These are phyloP conservation scores for Pichia eremophila DNA, from an alignment of 805 yeast species.

Conservation along the genomic window DNA sequence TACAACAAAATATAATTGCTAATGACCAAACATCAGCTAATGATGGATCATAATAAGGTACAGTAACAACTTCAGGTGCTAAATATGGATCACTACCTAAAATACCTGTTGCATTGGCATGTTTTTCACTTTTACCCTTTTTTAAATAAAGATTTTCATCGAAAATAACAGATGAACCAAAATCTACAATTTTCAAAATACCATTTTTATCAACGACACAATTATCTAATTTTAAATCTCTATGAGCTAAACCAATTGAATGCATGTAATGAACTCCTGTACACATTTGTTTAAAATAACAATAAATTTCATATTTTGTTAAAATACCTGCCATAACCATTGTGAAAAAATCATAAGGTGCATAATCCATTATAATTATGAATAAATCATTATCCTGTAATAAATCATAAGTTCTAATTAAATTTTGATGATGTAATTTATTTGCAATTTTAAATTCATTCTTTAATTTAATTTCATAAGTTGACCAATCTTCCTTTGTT, in stretches of 20 bases:
- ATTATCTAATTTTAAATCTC: slow-evolving; percentile 88
- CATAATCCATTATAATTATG: slow-evolving; percentile 85
- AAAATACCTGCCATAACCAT: slow-evolving; percentile 84
- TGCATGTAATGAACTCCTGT: slow-evolving; percentile 73
- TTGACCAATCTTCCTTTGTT: slow-evolving; percentile 51
- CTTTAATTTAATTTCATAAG: slow-evolving; percentile 69
- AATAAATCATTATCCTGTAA: slow-evolving; percentile 55
- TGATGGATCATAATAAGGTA: slow-evolving; percentile 65
- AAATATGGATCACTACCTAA: slow-evolving; percentile 95
- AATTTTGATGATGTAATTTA: slow-evolving; percentile 64
- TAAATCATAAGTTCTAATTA: slow-evolving; percentile 74
- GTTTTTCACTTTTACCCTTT: slow-evolving; percentile 10
- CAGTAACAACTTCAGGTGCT: slow-evolving; percentile 78
- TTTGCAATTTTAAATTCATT: slow-evolving; percentile 81
- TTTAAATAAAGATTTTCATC: slow-evolving; percentile 19
- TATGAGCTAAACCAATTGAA: slow-evolving; percentile 76
- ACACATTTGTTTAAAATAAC: slow-evolving; percentile 77
- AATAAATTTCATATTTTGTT: slow-evolving; percentile 58
- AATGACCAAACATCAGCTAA: slow-evolving; percentile 89
- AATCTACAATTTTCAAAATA: slow-evolving; percentile 78
- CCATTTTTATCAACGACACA: slow-evolving; percentile 77
- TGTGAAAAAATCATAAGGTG: slow-evolving; percentile 86
- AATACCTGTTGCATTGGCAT: slow-evolving; percentile 67
- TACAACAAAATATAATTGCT: slow-evolving; percentile 87
- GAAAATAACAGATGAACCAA: slow-evolving; percentile 86